A percentile compares a stretch with the other conserved stretches of the same genome.
Evolutionary conservation across 108 stramenopile species (phyloP).

Genomic region (Skeletonema potamos): DNA sequence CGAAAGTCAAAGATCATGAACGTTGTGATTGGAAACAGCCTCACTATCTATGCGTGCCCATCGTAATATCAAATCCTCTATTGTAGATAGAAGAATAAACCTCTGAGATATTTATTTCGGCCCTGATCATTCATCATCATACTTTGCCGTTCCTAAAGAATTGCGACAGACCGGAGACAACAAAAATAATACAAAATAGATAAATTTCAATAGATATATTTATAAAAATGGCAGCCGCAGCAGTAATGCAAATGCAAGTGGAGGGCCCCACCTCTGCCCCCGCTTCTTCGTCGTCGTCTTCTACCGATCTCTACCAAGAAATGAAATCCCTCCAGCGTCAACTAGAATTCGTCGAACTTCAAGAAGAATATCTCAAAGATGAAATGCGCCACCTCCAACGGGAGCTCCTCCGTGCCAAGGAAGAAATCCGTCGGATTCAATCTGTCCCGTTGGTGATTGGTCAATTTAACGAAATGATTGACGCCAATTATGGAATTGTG

Average conservation of each 20-base stretch:
- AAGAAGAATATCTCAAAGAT: slow-evolving; percentile 99
- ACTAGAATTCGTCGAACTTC: slow-evolving; percentile 94
- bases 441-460: slow-evolving; percentile 98
- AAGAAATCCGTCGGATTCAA: slow-evolving; percentile 98
- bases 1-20: background rate
- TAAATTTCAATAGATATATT: background rate
- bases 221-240: background rate
- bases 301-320: slow-evolving; percentile 78
- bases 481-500: slow-evolving; percentile 98
- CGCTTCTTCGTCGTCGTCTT: slow-evolving; percentile 1
- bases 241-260: slow-evolving; percentile 1
- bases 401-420: slow-evolving; percentile 96
- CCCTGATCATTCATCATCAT: background rate
- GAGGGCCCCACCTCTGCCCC: slow-evolving; percentile 1
- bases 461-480: slow-evolving; percentile 99
- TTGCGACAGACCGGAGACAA: background rate
- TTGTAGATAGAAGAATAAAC: background rate
- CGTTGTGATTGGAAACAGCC: background rate
- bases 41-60: too few species aligned
- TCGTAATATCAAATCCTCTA: background rate
- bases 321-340: slow-evolving; percentile 87
- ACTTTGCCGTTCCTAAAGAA: background rate
- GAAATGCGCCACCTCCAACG: slow-evolving; percentile 99
- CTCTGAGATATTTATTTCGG: background rate
- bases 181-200: background rate